Conservation (phyloP, 768 basidiomycete species). For the Coprinopsis strossmayeri region DNA sequence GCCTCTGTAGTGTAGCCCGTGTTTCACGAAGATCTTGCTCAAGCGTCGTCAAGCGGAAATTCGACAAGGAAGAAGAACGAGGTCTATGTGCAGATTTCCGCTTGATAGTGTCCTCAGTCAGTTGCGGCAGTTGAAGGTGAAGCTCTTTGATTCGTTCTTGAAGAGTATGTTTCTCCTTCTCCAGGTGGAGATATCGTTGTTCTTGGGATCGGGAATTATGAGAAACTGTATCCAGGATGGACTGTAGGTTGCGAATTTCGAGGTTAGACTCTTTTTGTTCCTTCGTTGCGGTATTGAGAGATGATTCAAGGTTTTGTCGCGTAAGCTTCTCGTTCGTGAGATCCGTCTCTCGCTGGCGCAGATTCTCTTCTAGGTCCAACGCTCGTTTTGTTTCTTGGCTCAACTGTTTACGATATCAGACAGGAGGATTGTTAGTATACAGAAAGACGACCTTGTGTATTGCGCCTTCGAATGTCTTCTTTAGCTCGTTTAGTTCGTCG, state of each 20-base stretch:
- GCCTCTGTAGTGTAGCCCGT: constrained; percentile 35
- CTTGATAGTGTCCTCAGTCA: constrained; percentile 24
- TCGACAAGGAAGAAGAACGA: constrained; percentile 56
- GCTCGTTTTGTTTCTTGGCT: constrained; percentile 50
- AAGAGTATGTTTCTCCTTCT: constrained; percentile 51
- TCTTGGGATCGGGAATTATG: constrained; percentile 43
- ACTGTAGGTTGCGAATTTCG: constrained; percentile 47
- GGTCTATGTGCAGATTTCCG: constrained; percentile 33
- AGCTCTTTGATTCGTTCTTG: constrained; percentile 56
- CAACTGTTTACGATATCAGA: constrained; percentile 33
- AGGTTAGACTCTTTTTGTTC: constrained; percentile 45
- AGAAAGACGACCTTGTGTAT: constrained; percentile 37
- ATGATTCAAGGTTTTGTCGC: constrained; percentile 44
- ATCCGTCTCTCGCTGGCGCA: constrained; percentile 45
- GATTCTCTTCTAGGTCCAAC: constrained; percentile 46
- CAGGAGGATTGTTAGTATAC: neutral
- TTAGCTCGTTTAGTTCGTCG: constrained; percentile 36
- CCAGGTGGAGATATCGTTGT: constrained; percentile 36
- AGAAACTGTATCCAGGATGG: constrained; percentile 48
- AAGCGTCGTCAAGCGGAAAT: constrained; percentile 39
- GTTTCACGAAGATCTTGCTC: constrained; percentile 51
- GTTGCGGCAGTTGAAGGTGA: constrained; percentile 33
- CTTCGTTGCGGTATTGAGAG: constrained; percentile 41
- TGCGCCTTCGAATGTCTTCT: constrained; percentile 35
- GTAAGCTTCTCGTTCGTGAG: constrained; percentile 48